phyloP scores from a whole-genome alignment of 2,329 filamentous ascomycete genomes.

The Diaporthe sp. region DNA sequence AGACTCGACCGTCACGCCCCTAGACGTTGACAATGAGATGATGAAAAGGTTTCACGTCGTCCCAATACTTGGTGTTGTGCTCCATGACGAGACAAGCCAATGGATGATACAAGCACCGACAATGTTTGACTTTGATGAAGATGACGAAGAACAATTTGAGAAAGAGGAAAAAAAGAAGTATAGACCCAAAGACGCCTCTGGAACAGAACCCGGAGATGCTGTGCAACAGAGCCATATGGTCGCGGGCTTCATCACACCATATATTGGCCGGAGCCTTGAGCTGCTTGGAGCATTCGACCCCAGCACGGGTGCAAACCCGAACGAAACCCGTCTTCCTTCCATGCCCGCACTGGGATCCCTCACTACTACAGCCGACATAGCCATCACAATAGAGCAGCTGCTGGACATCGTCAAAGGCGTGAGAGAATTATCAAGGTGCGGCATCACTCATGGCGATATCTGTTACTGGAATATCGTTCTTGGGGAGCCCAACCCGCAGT shows the following conservation, averaged over 20 bases:
- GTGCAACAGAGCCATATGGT: not conserved
- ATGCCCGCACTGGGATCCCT: not conserved
- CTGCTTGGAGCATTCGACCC: not conserved
- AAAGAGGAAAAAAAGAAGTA: not conserved
- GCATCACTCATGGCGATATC: not conserved
- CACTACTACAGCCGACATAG: not conserved
- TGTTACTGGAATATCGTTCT: not conserved
- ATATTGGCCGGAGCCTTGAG: not conserved
- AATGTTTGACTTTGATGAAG: not conserved
- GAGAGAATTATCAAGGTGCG: not conserved
- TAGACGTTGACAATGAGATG: not conserved
- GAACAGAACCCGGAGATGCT: not conserved
- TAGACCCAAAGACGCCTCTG: not conserved
- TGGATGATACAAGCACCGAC: not conserved
- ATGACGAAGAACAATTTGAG: not conserved
- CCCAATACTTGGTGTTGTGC: not conserved
- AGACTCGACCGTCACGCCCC: not conserved
- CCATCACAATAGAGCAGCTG: not conserved
- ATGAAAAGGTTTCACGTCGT: not conserved
- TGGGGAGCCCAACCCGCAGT: not conserved
- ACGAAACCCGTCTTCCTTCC: not conserved
- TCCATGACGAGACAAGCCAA: conserved; percentile 11
- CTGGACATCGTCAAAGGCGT: not conserved
- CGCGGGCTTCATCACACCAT: not conserved
- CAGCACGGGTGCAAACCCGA: not conserved